Conservation (phyloP, 345 rosid genomes). For the Brassica napus region DNA sequence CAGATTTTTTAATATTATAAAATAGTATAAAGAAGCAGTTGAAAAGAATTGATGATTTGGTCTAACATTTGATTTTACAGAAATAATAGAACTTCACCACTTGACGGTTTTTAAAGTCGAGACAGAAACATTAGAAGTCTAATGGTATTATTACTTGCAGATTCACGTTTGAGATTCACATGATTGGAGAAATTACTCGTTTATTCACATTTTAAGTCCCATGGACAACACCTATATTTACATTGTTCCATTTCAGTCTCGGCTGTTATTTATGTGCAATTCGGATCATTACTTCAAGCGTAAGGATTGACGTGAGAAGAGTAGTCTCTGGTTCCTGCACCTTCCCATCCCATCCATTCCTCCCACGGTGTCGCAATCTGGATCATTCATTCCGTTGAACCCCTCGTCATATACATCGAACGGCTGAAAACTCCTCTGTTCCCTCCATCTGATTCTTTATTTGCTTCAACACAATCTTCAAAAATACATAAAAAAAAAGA, state of each 20-base stretch:
- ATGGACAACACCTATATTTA: constrained; percentile 19
- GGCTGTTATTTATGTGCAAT: constrained; percentile 5
- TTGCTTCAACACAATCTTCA: constrained; percentile 60
- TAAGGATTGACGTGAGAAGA: constrained; percentile 83
- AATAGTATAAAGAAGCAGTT: neutral
- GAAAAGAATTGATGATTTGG: neutral
- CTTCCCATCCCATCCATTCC: constrained; percentile 99
- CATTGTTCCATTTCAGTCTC: constrained; percentile 16
- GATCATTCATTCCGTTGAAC: constrained; percentile 58
- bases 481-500: neutral
- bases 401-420: constrained; percentile 50
- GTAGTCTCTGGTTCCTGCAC: constrained; percentile 83
- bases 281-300: constrained; percentile 36
- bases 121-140: no score
- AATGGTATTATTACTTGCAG: neutral
- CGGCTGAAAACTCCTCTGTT: constrained; percentile 34
- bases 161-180: neutral
- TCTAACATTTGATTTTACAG: neutral
- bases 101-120: no score
- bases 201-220: constrained; percentile 12
- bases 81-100: neutral
- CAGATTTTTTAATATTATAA: no score
- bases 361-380: constrained; percentile 86
- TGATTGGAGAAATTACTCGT: neutral
- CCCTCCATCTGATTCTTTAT: constrained; percentile 51